Evolutionary conservation across 169 alveolate genomes (phyloP).

Genomic region (Cryptosporidium canis): DNA sequence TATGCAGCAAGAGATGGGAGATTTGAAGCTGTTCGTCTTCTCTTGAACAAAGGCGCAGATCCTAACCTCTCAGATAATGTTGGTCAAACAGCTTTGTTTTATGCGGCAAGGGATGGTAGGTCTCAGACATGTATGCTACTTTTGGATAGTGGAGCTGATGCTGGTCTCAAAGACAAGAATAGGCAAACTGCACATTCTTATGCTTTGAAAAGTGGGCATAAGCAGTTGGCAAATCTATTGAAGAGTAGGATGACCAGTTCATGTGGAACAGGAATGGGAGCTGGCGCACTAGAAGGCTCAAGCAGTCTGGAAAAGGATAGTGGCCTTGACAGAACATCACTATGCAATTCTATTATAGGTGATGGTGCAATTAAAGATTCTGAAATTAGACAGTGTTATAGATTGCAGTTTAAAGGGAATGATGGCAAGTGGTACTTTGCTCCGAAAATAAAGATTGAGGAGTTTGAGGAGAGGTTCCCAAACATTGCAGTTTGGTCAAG

Average conservation of each 20-base stretch:
- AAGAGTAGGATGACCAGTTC: slow-evolving; percentile 33
- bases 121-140: slow-evolving; percentile 87
- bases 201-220: slow-evolving; percentile 89
- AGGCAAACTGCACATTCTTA: slow-evolving; percentile 89
- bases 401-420: slow-evolving; percentile 82
- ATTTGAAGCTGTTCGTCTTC: slow-evolving; percentile 80
- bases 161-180: slow-evolving; percentile 86
- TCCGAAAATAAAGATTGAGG: slow-evolving; percentile 83
- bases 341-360: slow-evolving; percentile 8
- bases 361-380: slow-evolving; percentile 53
- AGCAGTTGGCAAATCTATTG: slow-evolving; percentile 84
- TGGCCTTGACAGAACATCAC: background rate
- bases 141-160: slow-evolving; percentile 88
- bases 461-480: slow-evolving; percentile 84
- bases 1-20: slow-evolving; percentile 94
- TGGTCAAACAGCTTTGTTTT: slow-evolving; percentile 89
- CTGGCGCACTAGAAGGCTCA: background rate
- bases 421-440: slow-evolving; percentile 87
- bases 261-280: background rate
- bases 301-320: background rate
- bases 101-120: slow-evolving; percentile 92
- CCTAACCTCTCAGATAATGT: slow-evolving; percentile 87
- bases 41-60: slow-evolving; percentile 86
- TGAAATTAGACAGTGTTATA: slow-evolving; percentile 77
- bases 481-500: slow-evolving; percentile 86